phyloP scores from a whole-genome alignment of 2,329 filamentous ascomycete genomes.

The Aspergillus flavus region DNA sequence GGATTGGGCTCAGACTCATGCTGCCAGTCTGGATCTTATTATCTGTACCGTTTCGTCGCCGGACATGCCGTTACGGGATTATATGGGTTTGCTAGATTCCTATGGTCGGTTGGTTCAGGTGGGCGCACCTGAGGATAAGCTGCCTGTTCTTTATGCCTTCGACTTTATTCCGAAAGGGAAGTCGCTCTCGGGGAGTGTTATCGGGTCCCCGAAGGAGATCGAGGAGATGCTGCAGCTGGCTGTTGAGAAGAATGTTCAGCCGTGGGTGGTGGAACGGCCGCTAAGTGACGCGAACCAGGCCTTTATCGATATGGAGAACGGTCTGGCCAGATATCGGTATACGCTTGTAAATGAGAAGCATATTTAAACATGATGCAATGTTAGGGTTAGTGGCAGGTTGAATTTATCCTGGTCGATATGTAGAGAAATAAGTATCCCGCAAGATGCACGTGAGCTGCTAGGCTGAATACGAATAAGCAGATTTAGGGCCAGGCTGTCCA shows the following conservation, averaged over 20 bases:
- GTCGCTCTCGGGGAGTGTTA: no score
- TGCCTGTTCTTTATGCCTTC: no score
- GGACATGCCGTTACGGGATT: conserved; percentile 31
- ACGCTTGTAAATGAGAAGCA: background rate
- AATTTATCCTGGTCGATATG: no score
- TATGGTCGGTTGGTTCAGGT: no score
- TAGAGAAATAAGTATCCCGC: no score
- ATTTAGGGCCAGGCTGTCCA: background rate
- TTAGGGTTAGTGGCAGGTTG: no score
- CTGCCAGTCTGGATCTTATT: conserved; percentile 57
- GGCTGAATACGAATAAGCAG: background rate
- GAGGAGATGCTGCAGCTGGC: background rate
- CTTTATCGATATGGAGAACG: background rate
- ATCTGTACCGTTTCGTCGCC: conserved; percentile 59
- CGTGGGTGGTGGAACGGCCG: background rate
- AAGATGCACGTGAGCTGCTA: background rate
- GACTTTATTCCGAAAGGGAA: no score
- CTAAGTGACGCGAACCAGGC: background rate
- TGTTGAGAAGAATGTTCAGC: background rate
- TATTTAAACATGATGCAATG: background rate
- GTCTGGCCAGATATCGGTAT: background rate
- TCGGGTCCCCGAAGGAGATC: background rate
- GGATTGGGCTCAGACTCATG: conserved; percentile 56
- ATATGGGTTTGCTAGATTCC: no score
- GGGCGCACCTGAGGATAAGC: no score